Percentiles rank a stretch among this genome's conserved stretches.
Conservation (phyloP, 257 asterid species). For the Vinca minor region DNA sequence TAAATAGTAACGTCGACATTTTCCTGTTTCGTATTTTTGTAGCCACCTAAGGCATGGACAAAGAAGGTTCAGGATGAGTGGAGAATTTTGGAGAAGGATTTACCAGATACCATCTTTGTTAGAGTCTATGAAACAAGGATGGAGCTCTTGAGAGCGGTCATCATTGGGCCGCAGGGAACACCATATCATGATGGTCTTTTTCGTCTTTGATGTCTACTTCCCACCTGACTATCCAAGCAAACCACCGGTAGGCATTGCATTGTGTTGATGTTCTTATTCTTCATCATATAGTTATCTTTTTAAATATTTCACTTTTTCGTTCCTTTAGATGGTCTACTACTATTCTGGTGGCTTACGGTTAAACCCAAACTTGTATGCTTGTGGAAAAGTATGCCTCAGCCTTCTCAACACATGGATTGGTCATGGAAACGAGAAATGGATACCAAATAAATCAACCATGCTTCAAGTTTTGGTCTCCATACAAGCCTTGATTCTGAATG, state of each 20-base stretch:
- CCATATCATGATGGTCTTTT: slow-evolving; percentile 58
- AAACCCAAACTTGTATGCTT: slow-evolving; percentile 50
- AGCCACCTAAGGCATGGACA: slow-evolving; percentile 47
- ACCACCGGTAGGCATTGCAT: slow-evolving; percentile 37
- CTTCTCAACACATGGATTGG: slow-evolving; percentile 55
- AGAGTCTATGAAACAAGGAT: slow-evolving; percentile 48
- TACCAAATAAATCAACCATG: slow-evolving; percentile 44
- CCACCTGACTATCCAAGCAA: slow-evolving; percentile 37
- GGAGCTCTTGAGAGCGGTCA: slow-evolving; percentile 53
- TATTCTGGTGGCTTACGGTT: slow-evolving; percentile 48
- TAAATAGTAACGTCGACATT: not conserved
- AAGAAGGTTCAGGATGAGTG: slow-evolving; percentile 55
- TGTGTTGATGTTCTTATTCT: not conserved
- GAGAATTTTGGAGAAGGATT: slow-evolving; percentile 48
- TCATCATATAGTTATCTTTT: not conserved
- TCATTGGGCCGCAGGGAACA: slow-evolving; percentile 54
- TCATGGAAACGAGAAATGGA: slow-evolving; percentile 40
- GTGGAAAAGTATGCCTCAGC: slow-evolving; percentile 57
- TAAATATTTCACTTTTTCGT: not conserved
- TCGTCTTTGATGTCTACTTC: slow-evolving; percentile 41
- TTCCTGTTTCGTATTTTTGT: slow-evolving; percentile 10
- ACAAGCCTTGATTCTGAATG: slow-evolving; percentile 45
- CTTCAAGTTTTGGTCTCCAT: slow-evolving; percentile 50
- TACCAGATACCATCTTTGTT: slow-evolving; percentile 49
- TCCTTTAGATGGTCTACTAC: slow-evolving; percentile 41